These are phyloP conservation scores for Polytrichum formosum DNA, from an alignment of 225 moss, liverwort and hornwort species.

Conservation along the genomic window DNA sequence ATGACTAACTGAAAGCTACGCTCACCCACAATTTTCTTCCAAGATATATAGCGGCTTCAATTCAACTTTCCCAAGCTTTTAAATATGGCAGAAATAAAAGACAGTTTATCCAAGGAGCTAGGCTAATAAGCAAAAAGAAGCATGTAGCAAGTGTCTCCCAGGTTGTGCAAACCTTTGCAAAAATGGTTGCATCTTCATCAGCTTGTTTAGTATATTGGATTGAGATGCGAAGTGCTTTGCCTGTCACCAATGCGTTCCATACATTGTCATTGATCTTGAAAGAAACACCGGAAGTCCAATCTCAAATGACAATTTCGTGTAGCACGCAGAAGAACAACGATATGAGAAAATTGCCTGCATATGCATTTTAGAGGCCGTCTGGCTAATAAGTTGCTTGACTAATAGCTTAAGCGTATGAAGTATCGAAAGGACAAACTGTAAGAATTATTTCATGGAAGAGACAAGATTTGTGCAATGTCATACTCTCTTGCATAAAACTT, in stretches of 20 bases:
- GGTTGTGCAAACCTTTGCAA: slow-evolving; percentile 58
- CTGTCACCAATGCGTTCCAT: no score
- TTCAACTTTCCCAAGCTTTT: not conserved
- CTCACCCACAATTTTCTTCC: not conserved
- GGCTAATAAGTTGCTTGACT: no score
- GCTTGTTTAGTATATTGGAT: slow-evolving; percentile 63
- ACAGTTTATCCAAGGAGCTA: not conserved
- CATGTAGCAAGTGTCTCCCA: no score
- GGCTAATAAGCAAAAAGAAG: not conserved
- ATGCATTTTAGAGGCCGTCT: not conserved
- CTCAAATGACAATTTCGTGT: no score
- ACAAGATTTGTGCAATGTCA: no score
- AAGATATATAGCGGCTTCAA: not conserved
- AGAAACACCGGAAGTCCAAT: no score
- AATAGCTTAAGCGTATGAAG: not conserved
- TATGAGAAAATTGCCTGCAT: not conserved
- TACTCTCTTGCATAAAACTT: no score
- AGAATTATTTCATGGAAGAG: not conserved
- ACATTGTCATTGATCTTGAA: no score
- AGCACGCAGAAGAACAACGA: not conserved
- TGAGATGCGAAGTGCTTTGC: no score
- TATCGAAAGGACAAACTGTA: not conserved
- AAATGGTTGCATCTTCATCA: slow-evolving; percentile 54
- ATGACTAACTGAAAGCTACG: no score
- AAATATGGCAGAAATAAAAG: not conserved